phyloP scores from a whole-genome alignment of 305 asterid species.

The Withania somnifera region DNA sequence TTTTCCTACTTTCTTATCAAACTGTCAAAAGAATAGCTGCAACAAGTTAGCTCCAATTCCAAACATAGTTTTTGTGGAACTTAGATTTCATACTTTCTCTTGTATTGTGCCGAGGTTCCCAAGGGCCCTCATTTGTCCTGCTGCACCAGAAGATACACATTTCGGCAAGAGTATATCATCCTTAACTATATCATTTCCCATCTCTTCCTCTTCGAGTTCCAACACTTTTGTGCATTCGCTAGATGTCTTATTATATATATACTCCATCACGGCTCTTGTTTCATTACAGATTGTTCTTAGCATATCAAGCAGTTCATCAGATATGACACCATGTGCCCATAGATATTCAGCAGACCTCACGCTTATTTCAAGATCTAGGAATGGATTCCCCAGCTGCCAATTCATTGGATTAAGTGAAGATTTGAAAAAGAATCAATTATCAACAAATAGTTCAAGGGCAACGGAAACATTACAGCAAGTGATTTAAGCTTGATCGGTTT shows the following conservation, averaged over 20 bases:
- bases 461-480: slow-evolving; percentile 40
- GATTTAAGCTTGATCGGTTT: slow-evolving; percentile 57
- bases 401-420: background rate
- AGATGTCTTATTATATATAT: background rate
- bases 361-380: slow-evolving; percentile 11
- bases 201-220: background rate
- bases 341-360: slow-evolving; percentile 7
- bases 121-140: background rate
- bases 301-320: slow-evolving; percentile 12
- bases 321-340: slow-evolving; percentile 20
- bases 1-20: background rate
- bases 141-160: background rate
- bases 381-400: slow-evolving; percentile 21
- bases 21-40: background rate
- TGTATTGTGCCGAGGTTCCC: background rate
- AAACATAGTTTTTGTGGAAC: background rate
- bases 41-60: background rate
- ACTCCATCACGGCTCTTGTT: slow-evolving; percentile 2
- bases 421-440: background rate
- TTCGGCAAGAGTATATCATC: background rate
- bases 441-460: background rate
- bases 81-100: background rate
- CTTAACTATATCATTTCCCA: slow-evolving; percentile 1
- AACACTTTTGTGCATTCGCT: background rate
- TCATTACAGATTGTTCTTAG: slow-evolving; percentile 8